Base-by-base conservation (phyloP, 768 basidiomycete species). In the Leccinum boreale region DNA sequence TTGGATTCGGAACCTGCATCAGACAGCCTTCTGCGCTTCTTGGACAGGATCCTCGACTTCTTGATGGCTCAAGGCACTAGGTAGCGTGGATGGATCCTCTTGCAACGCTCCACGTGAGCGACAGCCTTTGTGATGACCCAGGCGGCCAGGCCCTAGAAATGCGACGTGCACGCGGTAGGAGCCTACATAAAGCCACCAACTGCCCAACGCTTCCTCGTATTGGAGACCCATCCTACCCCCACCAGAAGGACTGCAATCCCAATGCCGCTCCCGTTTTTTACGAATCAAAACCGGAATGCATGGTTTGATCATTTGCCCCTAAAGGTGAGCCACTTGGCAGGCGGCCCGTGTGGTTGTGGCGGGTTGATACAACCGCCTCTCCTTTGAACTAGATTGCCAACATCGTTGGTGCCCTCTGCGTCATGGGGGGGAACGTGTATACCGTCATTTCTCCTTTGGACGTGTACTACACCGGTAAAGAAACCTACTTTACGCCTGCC, bases 401-500 rank as follows among this genome's bases (percentile, higher is more conserved):
- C 70, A 76, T 86, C 47, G 49, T 83, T 56, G 79, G 80, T 50
- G 85, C 81, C 58, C 60, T 84, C 69, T 65, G 81, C 52, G 80
- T 85, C 58, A 75, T 85, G 59, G 85, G 82, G 24, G 79, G 79
- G 50, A 86, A 86, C 68, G 77, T 85, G 57, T 85, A 83, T 73
- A 78, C 79, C 29, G 76, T 87, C 57, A 80, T 83, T 11, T 81
- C 80, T 33, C 84, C 83, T 6, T 74, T 72, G 58, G 78, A 76
- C 48, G 69, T 74, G 29, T 83, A 83, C 67, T 73, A 73, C 58
- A 65, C 69, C 3, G 79, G 80, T 26, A 82, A 80, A 69, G 79
- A 81, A 59, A 88, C 87, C 4, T 89, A 86, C 74, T 77, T 89
- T 58, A 88, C 87, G 1, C 87, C 87, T 1, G 81, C 82, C 1